Base-by-base conservation (phyloP, 1,284 basidiomycete species). In the Malassezia arunalokei region DNA sequence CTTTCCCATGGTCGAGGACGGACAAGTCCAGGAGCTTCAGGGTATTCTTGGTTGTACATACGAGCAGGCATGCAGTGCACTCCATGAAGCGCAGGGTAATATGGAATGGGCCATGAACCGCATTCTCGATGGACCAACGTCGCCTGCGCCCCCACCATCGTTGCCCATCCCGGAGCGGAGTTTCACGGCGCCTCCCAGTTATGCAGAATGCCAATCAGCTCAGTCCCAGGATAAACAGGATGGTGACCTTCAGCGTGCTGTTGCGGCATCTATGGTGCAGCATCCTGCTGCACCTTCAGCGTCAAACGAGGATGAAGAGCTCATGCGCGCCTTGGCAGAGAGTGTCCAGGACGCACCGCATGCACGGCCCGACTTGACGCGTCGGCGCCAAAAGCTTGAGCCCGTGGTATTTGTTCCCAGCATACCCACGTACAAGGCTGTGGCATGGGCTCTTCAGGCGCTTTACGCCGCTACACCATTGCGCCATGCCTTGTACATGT, bases 21-120 rank as follows among this genome's bases (percentile, higher is more conserved):
- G 33, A 35, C 15, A 48, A 40, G 3, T 17, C 47, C 49, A 47
- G 32, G 43, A 49, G 48, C 29, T 55, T 17, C 43, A 49, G 40
- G 8, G 20, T 8, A 50, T 55, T 9, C 32, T 55, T 3, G 47
- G 48, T 17, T 55, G 53, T 40, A 28, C 48, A 15, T 40, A 49
- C 7, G 39, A 49, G 33, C 42, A 46, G 30, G 53, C 53, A 7
- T 6, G 8, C 9, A 24, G 28, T 6, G 48, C 43, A 9, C 31
- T 55, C 1, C 32, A n/a, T 14, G 52, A 47, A 20, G 20, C 47
- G 3, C 28, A 32, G 6, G 46, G 45, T 8, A 43, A 50, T 27
- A 32, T 55, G 38, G 53, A 55, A 12, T 24, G 38, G n/a, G 53
- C 53, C 11, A 55, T 55, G 53, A 55, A 55, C 24, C 29, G 42